These are phyloP conservation scores for Pseudocercospora ulei DNA, from an alignment of 2,329 filamentous ascomycete species.

Conservation along the genomic window DNA sequence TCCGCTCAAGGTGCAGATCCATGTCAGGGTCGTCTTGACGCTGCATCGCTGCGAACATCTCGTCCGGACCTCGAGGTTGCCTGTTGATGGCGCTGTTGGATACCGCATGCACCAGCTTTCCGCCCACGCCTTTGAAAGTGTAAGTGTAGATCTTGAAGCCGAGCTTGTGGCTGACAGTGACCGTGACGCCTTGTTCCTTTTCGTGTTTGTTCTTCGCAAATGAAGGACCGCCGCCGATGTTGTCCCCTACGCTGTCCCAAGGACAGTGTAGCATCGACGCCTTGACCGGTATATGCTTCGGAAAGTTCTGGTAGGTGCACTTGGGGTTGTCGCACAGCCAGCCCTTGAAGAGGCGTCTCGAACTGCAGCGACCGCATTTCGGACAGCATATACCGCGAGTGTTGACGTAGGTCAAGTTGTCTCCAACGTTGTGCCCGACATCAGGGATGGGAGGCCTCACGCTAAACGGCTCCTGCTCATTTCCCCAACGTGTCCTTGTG, in stretches of 20 bases:
- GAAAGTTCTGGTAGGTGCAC: constrained; percentile 40
- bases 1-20: constrained; percentile 36
- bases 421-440: constrained; percentile 35
- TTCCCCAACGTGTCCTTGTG: constrained; percentile 42
- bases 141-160: constrained; percentile 42
- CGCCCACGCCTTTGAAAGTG: constrained; percentile 40
- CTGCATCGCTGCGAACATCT: constrained; percentile 48
- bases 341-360: constrained; percentile 51
- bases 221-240: constrained; percentile 26
- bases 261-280: constrained; percentile 24
- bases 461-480: constrained; percentile 35
- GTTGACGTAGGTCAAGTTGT: constrained; percentile 45
- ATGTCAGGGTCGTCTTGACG: constrained; percentile 21
- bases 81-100: constrained; percentile 47
- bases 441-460: constrained; percentile 38
- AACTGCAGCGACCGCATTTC: constrained; percentile 52
- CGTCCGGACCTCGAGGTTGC: constrained; percentile 49
- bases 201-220: constrained; percentile 27
- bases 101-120: constrained; percentile 48
- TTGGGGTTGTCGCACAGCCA: constrained; percentile 50
- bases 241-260: constrained; percentile 29
- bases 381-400: constrained; percentile 60
- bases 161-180: constrained; percentile 32
- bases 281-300: constrained; percentile 25
- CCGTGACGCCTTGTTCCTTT: constrained; percentile 31